Evolutionary conservation across 2,329 filamentous ascomycete genomes (phyloP).

Genomic region (Gyromitra esculenta): DNA sequence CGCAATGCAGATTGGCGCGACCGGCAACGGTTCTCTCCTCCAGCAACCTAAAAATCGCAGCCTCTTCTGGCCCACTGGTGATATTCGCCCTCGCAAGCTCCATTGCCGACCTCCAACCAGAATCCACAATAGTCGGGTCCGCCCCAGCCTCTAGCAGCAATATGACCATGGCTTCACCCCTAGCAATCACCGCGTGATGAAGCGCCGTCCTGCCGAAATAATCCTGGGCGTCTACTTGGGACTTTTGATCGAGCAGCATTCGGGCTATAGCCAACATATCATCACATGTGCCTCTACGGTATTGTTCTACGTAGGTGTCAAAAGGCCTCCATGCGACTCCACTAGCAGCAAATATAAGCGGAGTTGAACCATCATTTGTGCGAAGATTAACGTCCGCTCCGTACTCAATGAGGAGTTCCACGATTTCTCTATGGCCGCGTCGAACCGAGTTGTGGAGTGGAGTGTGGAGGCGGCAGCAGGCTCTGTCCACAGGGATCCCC

Average conservation of each 20-base stretch:
- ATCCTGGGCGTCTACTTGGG: constrained; percentile 9
- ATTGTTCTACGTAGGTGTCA: background rate
- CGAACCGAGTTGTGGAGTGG: background rate
- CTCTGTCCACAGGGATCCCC: background rate
- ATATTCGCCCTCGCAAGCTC: background rate
- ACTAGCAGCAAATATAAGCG: background rate
- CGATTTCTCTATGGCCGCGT: background rate
- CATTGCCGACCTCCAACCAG: background rate
- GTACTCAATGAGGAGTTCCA: background rate
- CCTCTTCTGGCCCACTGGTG: background rate
- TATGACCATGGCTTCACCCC: background rate
- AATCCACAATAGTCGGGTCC: background rate
- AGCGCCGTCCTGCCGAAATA: background rate
- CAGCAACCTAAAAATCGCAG: background rate
- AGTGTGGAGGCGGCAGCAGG: background rate
- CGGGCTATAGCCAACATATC: constrained; percentile 12
- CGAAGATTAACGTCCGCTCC: background rate
- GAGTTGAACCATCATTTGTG: background rate
- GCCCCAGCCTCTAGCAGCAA: background rate
- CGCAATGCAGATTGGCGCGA: background rate
- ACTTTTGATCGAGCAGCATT: background rate
- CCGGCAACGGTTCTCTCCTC: background rate
- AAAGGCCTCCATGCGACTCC: background rate
- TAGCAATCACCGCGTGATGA: constrained; percentile 8
- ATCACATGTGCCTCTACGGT: background rate